Base-by-base conservation (phyloP, 2,329 filamentous ascomycete species). In the Massarina eburnea region DNA sequence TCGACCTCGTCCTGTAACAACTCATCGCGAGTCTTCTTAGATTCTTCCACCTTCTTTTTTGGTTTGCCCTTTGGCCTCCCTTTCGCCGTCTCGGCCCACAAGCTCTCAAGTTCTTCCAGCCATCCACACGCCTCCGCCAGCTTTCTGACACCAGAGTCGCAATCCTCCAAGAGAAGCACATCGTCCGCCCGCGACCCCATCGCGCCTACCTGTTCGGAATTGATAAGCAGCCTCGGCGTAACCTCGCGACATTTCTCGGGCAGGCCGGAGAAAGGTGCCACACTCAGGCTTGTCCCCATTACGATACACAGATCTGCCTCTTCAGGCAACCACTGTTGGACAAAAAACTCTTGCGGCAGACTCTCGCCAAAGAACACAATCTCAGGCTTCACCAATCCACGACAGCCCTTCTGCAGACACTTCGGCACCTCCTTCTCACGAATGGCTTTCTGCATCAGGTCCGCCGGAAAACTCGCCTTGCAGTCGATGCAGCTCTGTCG, bases 361-460 rank as follows among this genome's bases (percentile, higher is more conserved):
- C 80, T 70, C 65, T 95, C 91, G 40, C 91, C 91, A 58, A 96
- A 96, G 73, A 96, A 96, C 26, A 95, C 90, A 64, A 96, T 96
- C 60, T 96, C 89, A 0, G 91, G 91, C 72, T 96, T 96, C 29
- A 96, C 89, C 2, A 94, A 74, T 0, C 91, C 91, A 27, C 80
- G 75, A 66, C 92, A 97, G 17, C 73, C 66, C 8, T 74, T 62
- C 4, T 74, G 71, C 30, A 71, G 54, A 66, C 92, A 97, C 49
- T 74, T 76, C 0, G 92, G 89, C 0, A 95, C 86, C 20, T 82
- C 76, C 19, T 82, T 86, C 27, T 75, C 76, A 3, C 78, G 71
- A 18, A 97, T 83, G 48, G 85, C 81, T 51, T 81, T 73, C 59
- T 79, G 80, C 87, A 97, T 96, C 55, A 81, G 70, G 3, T 86